Percentiles rank a stretch among this genome's conserved stretches.
These are phyloP conservation scores for Ustilago sp. DNA, from an alignment of 1,284 basidiomycete species.

Conservation along the genomic window DNA sequence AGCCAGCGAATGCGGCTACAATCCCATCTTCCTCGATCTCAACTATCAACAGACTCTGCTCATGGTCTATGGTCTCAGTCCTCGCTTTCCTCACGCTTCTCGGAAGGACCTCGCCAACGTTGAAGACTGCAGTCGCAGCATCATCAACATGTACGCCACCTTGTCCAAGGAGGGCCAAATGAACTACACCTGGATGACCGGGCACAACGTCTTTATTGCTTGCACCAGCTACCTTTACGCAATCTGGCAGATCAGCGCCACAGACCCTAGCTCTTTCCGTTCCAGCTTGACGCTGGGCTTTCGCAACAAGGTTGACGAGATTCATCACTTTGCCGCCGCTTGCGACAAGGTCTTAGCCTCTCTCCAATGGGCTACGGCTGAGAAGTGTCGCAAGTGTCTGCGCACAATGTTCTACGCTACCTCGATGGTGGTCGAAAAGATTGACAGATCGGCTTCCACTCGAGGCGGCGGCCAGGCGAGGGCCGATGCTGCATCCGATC, in stretches of 20 bases:
- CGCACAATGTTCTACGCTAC: conserved; percentile 52
- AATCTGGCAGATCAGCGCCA: conserved; percentile 50
- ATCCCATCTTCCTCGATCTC: conserved; percentile 56
- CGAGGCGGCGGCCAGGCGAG: neutral
- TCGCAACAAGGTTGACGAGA: conserved; percentile 49
- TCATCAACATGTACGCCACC: conserved; percentile 55
- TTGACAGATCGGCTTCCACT: conserved; percentile 35
- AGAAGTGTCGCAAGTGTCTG: conserved; percentile 52
- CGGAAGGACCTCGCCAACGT: conserved; percentile 48
- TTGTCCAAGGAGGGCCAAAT: conserved; percentile 52
- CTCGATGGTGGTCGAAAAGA: conserved; percentile 46
- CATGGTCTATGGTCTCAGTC: conserved; percentile 52
- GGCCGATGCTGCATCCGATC: neutral
- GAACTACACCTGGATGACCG: conserved; percentile 57
- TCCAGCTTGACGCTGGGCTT: conserved; percentile 42
- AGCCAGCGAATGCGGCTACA: conserved; percentile 46
- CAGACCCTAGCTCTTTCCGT: conserved; percentile 38
- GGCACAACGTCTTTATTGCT: conserved; percentile 50
- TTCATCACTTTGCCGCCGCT: conserved; percentile 47
- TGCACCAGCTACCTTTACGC: conserved; percentile 51
- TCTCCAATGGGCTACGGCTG: conserved; percentile 49
- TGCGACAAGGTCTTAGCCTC: conserved; percentile 51
- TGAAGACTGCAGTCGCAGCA: conserved; percentile 53
- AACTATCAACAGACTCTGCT: conserved; percentile 56
- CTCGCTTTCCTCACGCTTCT: conserved; percentile 45